phyloP scores from a whole-genome alignment of 495 filamentous ascomycete species.

The Hypoxylon cercidicola region DNA sequence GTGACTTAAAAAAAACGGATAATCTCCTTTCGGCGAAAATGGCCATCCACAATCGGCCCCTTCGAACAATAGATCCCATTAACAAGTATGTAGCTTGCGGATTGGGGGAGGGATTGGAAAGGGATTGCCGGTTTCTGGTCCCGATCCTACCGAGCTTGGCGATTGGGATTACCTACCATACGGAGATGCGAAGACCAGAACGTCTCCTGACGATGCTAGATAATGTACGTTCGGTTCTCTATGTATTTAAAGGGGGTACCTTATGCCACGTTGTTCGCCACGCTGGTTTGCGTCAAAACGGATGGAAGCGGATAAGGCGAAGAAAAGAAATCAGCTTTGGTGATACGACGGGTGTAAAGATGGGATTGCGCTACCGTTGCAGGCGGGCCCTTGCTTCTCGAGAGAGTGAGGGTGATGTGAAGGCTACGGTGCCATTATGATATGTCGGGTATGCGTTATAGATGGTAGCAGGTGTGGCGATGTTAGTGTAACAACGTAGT shows the following conservation, averaged over 20 bases:
- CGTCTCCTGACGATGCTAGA: slow-evolving; percentile 16
- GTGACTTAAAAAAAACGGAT: background rate
- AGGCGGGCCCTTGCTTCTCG: slow-evolving; percentile 39
- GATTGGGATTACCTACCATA: slow-evolving; percentile 17
- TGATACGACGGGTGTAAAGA: slow-evolving; percentile 27
- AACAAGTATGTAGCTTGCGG: slow-evolving; percentile 10
- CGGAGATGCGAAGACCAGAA: slow-evolving; percentile 17
- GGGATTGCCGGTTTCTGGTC: slow-evolving; percentile 28
- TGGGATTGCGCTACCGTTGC: slow-evolving; percentile 26
- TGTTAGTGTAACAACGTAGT: slow-evolving; percentile 6
- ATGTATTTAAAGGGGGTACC: slow-evolving; percentile 6
- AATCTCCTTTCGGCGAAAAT: slow-evolving; percentile 3
- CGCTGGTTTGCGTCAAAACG: slow-evolving; percentile 12
- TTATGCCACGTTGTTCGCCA: slow-evolving; percentile 27
- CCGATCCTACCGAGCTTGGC: slow-evolving; percentile 34
- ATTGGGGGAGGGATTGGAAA: too few species aligned
- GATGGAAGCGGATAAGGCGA: slow-evolving; percentile 29
- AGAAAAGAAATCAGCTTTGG: slow-evolving; percentile 15
- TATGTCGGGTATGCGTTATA: slow-evolving; percentile 1
- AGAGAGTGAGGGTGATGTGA: slow-evolving; percentile 28
- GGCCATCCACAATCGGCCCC: slow-evolving; percentile 16
- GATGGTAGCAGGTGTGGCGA: slow-evolving; percentile 24
- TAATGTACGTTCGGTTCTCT: slow-evolving; percentile 15
- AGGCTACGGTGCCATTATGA: slow-evolving; percentile 14
- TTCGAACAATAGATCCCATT: slow-evolving; percentile 20